Percentiles rank a stretch among this genome's conserved stretches.
phyloP scores from a whole-genome alignment of 2,329 filamentous ascomycete genomes.

The Hypoxylon sp. region DNA sequence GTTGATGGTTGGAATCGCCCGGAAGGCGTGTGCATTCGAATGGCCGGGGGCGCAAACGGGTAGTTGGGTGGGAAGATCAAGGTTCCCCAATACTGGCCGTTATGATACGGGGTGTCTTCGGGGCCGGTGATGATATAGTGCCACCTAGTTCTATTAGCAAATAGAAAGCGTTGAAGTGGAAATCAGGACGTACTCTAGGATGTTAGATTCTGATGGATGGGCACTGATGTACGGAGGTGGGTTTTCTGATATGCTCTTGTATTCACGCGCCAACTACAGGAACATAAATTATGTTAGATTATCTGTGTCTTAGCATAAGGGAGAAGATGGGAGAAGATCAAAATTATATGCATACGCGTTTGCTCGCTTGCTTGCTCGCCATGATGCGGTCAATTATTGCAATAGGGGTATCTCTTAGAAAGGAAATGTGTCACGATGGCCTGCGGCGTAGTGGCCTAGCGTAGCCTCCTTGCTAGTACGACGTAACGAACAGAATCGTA shows the following conservation, averaged over 20 bases:
- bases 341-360: slow-evolving; percentile 68
- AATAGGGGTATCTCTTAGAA: slow-evolving; percentile 23
- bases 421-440: slow-evolving; percentile 43
- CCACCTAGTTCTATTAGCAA: slow-evolving; percentile 70
- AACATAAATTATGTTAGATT: slow-evolving; percentile 46
- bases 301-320: background rate
- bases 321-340: background rate
- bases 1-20: slow-evolving; percentile 95
- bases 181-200: slow-evolving; percentile 77
- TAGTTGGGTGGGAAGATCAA: slow-evolving; percentile 96
- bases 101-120: slow-evolving; percentile 92
- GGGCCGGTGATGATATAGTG: slow-evolving; percentile 97
- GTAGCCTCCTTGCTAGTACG: slow-evolving; percentile 9
- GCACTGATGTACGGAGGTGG: slow-evolving; percentile 91
- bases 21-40: slow-evolving; percentile 98
- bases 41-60: slow-evolving; percentile 95
- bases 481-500: slow-evolving; percentile 9
- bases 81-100: slow-evolving; percentile 98
- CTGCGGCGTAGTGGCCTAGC: background rate
- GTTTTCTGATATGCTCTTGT: slow-evolving; percentile 76
- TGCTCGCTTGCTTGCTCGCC: slow-evolving; percentile 81
- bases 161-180: slow-evolving; percentile 29
- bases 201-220: slow-evolving; percentile 91
- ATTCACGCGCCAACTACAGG: slow-evolving; percentile 71
- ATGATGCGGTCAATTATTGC: slow-evolving; percentile 59